These are phyloP conservation scores for Symbiotaphrina buchneri DNA, from an alignment of 495 filamentous ascomycete species.

Conservation along the genomic window DNA sequence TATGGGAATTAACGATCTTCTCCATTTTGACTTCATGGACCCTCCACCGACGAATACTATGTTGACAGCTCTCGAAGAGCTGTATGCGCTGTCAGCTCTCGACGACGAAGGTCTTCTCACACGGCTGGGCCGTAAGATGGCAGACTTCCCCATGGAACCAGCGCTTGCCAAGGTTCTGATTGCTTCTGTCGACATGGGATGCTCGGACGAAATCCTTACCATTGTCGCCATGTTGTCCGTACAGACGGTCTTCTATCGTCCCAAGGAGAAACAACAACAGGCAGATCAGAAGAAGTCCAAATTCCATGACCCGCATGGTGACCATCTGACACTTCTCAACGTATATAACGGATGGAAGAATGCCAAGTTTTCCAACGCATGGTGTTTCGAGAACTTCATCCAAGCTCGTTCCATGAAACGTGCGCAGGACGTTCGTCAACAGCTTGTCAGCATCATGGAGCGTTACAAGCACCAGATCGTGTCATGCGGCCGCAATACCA, in stretches of 20 bases:
- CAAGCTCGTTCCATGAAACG: slow-evolving; percentile 72
- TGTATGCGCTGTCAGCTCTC: slow-evolving; percentile 77
- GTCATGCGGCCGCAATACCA: slow-evolving; percentile 68
- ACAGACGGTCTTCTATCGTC: slow-evolving; percentile 73
- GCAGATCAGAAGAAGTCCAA: slow-evolving; percentile 95
- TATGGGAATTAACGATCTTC: slow-evolving; percentile 95
- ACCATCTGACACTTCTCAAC: slow-evolving; percentile 86
- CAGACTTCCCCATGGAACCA: slow-evolving; percentile 91
- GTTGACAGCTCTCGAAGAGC: slow-evolving; percentile 85
- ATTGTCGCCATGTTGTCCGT: slow-evolving; percentile 91
- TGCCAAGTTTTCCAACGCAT: slow-evolving; percentile 57
- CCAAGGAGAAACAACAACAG: slow-evolving; percentile 88
- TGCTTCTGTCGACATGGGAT: slow-evolving; percentile 63
- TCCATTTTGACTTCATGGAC: slow-evolving; percentile 99
- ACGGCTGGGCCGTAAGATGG: slow-evolving; percentile 85
- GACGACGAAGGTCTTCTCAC: slow-evolving; percentile 95
- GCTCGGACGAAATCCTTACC: slow-evolving; percentile 79
- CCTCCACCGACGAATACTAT: slow-evolving; percentile 93
- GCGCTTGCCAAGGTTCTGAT: slow-evolving; percentile 79
- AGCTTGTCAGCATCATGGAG: slow-evolving; percentile 82
- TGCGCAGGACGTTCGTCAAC: slow-evolving; percentile 77
- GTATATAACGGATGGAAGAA: slow-evolving; percentile 92
- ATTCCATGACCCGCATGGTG: slow-evolving; percentile 86
- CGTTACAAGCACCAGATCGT: slow-evolving; percentile 65
- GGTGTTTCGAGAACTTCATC: slow-evolving; percentile 98